Conservation (phyloP, 306 rosid genomes). For the Prinsepia uniflora region DNA sequence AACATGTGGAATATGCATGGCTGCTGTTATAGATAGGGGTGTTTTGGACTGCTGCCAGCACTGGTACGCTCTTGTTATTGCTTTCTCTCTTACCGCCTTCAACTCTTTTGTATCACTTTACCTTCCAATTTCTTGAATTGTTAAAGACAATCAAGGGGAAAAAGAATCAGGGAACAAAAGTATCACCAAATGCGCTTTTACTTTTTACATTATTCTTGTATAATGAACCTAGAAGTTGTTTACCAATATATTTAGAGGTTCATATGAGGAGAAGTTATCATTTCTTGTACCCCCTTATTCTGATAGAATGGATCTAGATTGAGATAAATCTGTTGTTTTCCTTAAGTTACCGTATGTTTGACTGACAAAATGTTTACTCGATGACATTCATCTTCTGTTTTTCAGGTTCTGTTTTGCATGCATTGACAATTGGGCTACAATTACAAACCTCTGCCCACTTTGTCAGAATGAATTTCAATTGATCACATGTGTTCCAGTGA, state of each 20-base stretch:
- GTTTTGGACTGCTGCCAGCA: conserved; percentile 96
- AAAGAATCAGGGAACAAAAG: not conserved
- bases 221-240: not conserved
- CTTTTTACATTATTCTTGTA: not conserved
- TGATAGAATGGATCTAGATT: not conserved
- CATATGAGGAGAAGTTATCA: not conserved
- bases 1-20: conserved; percentile 97
- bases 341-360: not conserved
- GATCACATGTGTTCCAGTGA: conserved; percentile 97
- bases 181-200: not conserved
- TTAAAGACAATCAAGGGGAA: not conserved
- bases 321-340: not conserved
- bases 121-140: not conserved
- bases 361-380: not conserved
- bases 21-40: conserved; percentile 78
- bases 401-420: conserved; percentile 92
- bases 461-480: conserved; percentile 98
- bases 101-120: not conserved
- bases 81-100: not conserved
- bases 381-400: conserved; percentile 20
- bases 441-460: conserved; percentile 96
- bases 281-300: not conserved
- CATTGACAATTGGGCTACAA: conserved; percentile 98
- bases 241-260: not conserved
- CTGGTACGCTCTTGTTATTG: conserved; percentile 47